Conservation (phyloP, 106 monocot species). For the Dendrobium officinale region DNA sequence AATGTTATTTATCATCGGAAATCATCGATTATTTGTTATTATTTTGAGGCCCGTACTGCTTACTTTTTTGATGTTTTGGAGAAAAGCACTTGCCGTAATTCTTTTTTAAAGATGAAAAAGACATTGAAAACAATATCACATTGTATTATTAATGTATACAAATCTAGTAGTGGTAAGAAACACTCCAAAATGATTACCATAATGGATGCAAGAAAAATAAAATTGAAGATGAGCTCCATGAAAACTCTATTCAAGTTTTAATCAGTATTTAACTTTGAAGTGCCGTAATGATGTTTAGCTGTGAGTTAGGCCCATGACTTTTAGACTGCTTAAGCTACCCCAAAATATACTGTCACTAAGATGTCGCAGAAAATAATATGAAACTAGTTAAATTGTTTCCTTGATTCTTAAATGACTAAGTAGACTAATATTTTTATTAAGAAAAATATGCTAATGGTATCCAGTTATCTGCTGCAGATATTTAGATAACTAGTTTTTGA, state of each 20-base stretch:
- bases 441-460: background rate
- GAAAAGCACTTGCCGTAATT: background rate
- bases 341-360: background rate
- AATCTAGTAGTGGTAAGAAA: background rate
- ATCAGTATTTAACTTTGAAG: background rate
- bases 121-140: background rate
- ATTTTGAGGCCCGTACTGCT: background rate
- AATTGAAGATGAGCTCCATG: background rate
- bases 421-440: background rate
- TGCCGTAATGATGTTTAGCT: background rate
- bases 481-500: background rate
- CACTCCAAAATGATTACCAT: background rate
- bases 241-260: background rate
- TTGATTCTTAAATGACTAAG: background rate
- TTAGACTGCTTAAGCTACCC: background rate
- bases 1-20: background rate
- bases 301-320: background rate
- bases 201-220: background rate
- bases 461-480: background rate
- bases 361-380: background rate
- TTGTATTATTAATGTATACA: background rate
- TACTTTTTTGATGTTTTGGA: background rate
- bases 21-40: background rate
- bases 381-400: slow-evolving; percentile 2
- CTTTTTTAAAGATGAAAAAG: background rate